Evolutionary conservation across 495 filamentous ascomycete genomes (phyloP).

Genomic region (Achaetomiella virescens): DNA sequence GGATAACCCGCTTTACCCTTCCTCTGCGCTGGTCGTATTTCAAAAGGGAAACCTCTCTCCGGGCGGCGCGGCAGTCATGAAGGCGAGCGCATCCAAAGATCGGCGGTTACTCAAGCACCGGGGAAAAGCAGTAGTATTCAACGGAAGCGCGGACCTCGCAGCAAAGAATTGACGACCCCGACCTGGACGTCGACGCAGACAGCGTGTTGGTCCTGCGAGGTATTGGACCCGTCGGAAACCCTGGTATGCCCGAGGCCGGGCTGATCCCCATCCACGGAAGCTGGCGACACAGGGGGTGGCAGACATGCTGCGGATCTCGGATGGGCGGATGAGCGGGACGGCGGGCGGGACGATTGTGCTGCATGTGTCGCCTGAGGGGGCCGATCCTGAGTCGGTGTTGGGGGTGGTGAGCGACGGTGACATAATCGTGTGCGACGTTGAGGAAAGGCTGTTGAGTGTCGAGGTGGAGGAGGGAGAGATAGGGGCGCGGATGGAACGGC

Average conservation of each 20-base stretch:
- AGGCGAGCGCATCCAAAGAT: slow-evolving; percentile 57
- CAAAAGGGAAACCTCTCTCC: slow-evolving; percentile 49
- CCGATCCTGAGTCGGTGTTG: slow-evolving; percentile 48
- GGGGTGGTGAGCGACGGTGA: slow-evolving; percentile 58
- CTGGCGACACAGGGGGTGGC: slow-evolving; percentile 50
- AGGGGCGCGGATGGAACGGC: slow-evolving; percentile 31
- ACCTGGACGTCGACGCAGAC: slow-evolving; percentile 44
- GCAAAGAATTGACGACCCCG: slow-evolving; percentile 51
- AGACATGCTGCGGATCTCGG: slow-evolving; percentile 62
- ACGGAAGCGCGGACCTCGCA: slow-evolving; percentile 50
- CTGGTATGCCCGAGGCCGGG: slow-evolving; percentile 65
- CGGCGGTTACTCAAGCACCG: slow-evolving; percentile 44
- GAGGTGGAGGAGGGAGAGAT: slow-evolving; percentile 47
- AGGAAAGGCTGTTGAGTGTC: slow-evolving; percentile 37
- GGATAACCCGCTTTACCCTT: slow-evolving; percentile 46
- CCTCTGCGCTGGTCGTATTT: slow-evolving; percentile 48
- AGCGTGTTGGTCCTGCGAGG: slow-evolving; percentile 55
- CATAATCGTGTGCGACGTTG: slow-evolving; percentile 49
- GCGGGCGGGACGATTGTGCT: slow-evolving; percentile 63
- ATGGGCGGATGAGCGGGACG: slow-evolving; percentile 64
- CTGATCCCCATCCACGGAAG: slow-evolving; percentile 58
- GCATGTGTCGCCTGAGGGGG: slow-evolving; percentile 59
- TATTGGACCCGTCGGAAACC: slow-evolving; percentile 59
- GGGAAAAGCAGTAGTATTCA: slow-evolving; percentile 55
- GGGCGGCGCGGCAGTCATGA: slow-evolving; percentile 50